These are phyloP conservation scores for Neobulgaria alba DNA, from an alignment of 2,329 filamentous ascomycete genomes.

Conservation along the genomic window DNA sequence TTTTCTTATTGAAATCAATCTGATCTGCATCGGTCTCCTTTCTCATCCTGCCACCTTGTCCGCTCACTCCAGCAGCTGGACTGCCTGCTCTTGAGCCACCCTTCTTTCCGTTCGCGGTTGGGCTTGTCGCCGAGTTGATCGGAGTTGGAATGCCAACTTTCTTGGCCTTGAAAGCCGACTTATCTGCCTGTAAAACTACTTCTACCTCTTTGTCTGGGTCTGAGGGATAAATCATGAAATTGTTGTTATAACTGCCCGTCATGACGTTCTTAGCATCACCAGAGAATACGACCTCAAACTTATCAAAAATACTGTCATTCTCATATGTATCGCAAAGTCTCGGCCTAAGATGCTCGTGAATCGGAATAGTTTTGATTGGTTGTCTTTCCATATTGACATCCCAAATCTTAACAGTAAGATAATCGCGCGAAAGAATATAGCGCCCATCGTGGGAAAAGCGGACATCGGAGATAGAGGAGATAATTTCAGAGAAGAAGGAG, in stretches of 20 bases:
- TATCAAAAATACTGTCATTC: conserved; percentile 99
- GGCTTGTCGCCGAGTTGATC: conserved; percentile 76
- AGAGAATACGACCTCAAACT: conserved; percentile 98
- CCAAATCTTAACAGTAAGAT: conserved; percentile 99
- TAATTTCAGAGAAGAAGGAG: conserved; percentile 99
- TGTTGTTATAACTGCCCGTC: conserved; percentile 99
- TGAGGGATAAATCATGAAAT: conserved; percentile 99
- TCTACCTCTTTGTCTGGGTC: conserved; percentile 95
- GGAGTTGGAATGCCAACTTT: conserved; percentile 97
- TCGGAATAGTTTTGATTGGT: conserved; percentile 96
- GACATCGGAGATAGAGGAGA: conserved; percentile 97
- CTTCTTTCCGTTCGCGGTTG: conserved; percentile 65
- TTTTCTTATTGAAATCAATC: conserved; percentile 99
- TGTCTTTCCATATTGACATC: conserved; percentile 99
- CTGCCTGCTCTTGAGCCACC: conserved; percentile 79
- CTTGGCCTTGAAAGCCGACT: conserved; percentile 99
- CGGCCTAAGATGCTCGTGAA: conserved; percentile 92
- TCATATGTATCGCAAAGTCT: conserved; percentile 97
- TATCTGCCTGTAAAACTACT: conserved; percentile 94
- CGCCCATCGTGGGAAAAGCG: conserved; percentile 94
- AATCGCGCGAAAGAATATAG: conserved; percentile 96
- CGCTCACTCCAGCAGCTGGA: conserved; percentile 63
- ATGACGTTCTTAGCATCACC: conserved; percentile 98
- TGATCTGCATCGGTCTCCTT: conserved; percentile 99
- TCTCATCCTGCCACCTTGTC: conserved; percentile 87